These are phyloP conservation scores for Tinospora cordifolia DNA, from an alignment of 164 flowering plant genomes.

Conservation along the genomic window DNA sequence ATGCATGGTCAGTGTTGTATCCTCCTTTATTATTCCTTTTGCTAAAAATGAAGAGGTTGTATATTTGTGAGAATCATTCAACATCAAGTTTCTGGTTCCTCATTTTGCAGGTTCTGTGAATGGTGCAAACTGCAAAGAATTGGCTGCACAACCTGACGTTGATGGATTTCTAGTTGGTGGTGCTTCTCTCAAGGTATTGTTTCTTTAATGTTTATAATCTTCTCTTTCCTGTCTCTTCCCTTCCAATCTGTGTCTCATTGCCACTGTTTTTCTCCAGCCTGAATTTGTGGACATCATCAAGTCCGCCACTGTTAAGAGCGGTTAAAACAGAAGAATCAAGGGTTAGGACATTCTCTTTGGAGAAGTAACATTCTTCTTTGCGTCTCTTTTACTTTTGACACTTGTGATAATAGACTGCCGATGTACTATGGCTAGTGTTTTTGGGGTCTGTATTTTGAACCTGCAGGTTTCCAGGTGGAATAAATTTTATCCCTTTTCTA, in stretches of 20 bases:
- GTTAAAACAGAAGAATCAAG: conserved; percentile 4
- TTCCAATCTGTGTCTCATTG: not conserved
- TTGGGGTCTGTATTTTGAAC: conserved; percentile 6
- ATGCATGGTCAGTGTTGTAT: not conserved
- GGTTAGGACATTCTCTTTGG: conserved; percentile 1
- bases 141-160: conserved; percentile 62
- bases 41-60: not conserved
- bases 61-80: not conserved
- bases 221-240: not conserved
- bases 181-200: conserved; percentile 50
- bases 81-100: not conserved
- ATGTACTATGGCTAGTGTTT: not conserved
- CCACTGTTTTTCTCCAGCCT: conserved; percentile 13
- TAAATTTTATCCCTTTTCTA: conserved; percentile 11
- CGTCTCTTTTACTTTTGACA: not conserved
- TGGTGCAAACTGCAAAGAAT: conserved; percentile 49
- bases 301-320: conserved; percentile 23
- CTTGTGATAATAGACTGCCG: not conserved
- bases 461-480: conserved; percentile 10
- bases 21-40: not conserved
- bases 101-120: conserved; percentile 19
- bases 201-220: not conserved
- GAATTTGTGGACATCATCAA: conserved; percentile 23
- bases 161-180: conserved; percentile 91
- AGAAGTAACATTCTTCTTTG: not conserved